These are phyloP conservation scores for Colletotrichum sp. DNA, from an alignment of 2,329 filamentous ascomycete species.

Conservation along the genomic window DNA sequence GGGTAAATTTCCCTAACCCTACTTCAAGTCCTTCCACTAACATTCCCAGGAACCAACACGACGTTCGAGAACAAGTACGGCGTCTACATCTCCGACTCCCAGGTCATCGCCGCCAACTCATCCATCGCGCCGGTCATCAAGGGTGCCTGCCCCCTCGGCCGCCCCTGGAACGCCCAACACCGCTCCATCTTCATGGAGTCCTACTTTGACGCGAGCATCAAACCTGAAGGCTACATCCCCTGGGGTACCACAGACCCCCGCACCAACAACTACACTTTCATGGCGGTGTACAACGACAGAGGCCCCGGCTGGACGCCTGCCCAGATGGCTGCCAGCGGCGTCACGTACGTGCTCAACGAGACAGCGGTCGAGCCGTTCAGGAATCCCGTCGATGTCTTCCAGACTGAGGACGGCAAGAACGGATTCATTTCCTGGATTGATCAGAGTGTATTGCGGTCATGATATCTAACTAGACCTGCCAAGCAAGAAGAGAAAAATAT, in stretches of 20 bases:
- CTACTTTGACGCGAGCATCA: slow-evolving; percentile 60
- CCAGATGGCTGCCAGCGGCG: slow-evolving; percentile 39
- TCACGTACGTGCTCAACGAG: slow-evolving; percentile 52
- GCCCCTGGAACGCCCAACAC: slow-evolving; percentile 67
- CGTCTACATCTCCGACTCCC: slow-evolving; percentile 64
- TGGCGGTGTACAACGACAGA: slow-evolving; percentile 58
- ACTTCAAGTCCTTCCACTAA: not conserved
- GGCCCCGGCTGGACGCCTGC: slow-evolving; percentile 60
- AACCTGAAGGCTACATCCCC: slow-evolving; percentile 57
- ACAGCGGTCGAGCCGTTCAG: slow-evolving; percentile 30
- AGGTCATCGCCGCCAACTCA: slow-evolving; percentile 59
- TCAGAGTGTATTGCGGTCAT: slow-evolving; percentile 14
- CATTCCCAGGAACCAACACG: slow-evolving; percentile 53
- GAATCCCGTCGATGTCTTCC: slow-evolving; percentile 14
- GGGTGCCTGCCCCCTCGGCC: slow-evolving; percentile 60
- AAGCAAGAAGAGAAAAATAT: not conserved
- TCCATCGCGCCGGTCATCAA: slow-evolving; percentile 37
- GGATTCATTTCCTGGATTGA: slow-evolving; percentile 20
- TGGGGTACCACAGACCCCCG: slow-evolving; percentile 48
- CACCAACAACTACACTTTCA: slow-evolving; percentile 52
- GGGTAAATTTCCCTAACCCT: slow-evolving; percentile 32
- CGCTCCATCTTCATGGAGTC: slow-evolving; percentile 60
- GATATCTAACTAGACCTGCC: not conserved
- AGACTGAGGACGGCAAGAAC: not conserved
- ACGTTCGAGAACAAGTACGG: slow-evolving; percentile 71